Conservation (phyloP, 2,329 filamentous ascomycete genomes). For the Byssothecium circinans region DNA sequence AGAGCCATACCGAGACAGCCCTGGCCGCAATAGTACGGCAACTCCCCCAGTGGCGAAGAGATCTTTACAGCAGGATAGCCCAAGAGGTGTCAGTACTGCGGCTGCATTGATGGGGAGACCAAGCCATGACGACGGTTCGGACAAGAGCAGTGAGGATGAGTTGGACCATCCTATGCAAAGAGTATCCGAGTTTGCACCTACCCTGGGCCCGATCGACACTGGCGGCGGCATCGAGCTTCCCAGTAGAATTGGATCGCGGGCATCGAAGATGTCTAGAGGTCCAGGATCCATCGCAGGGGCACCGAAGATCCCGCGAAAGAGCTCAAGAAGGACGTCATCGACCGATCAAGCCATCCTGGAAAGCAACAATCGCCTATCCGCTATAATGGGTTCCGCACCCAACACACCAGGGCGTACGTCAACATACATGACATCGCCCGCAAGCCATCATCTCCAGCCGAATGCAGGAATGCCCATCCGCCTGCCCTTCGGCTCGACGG, state of each 20-base stretch:
- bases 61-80: conserved; percentile 10
- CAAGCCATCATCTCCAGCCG: conserved; percentile 30
- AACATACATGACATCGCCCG: conserved; percentile 5
- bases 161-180: conserved; percentile 44
- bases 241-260: conserved; percentile 63
- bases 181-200: conserved; percentile 56
- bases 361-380: conserved; percentile 28
- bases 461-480: conserved; percentile 29
- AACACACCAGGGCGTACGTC: conserved; percentile 19
- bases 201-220: conserved; percentile 62
- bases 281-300: conserved; percentile 14
- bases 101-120: conserved; percentile 46
- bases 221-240: conserved; percentile 65
- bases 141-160: conserved; percentile 49
- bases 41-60: conserved; percentile 20
- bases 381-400: conserved; percentile 27
- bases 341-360: conserved; percentile 31
- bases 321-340: conserved; percentile 55
- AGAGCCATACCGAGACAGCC: conserved; percentile 59
- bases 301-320: conserved; percentile 66
- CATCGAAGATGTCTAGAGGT: conserved; percentile 44
- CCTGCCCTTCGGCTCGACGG: conserved; percentile 41
- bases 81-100: conserved; percentile 15
- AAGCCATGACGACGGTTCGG: conserved; percentile 44
- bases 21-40: conserved; percentile 27